These are phyloP conservation scores for Venturia aucupariae DNA, from an alignment of 2,329 filamentous ascomycete species.

Conservation along the genomic window DNA sequence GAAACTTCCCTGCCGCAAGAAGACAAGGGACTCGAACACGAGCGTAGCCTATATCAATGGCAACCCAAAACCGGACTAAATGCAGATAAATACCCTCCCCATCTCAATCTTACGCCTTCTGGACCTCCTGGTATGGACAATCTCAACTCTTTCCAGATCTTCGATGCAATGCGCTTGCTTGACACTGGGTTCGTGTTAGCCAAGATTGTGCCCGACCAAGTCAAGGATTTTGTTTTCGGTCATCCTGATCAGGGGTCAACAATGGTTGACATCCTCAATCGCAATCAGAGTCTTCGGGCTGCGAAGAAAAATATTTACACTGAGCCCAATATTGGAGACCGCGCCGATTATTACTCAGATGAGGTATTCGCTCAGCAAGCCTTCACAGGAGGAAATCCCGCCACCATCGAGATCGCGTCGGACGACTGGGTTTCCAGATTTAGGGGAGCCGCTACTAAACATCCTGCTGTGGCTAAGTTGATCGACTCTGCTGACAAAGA, in stretches of 20 bases:
- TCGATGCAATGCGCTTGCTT: slow-evolving; percentile 21
- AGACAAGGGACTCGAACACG: slow-evolving; percentile 15
- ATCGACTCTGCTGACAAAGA: slow-evolving; percentile 23
- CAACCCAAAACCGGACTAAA: slow-evolving; percentile 15
- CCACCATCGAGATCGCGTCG: slow-evolving; percentile 29
- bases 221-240: slow-evolving; percentile 16
- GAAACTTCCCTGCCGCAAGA: background rate
- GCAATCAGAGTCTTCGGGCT: slow-evolving; percentile 16
- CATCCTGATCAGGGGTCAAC: slow-evolving; percentile 1
- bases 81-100: slow-evolving; percentile 23
- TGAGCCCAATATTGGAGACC: slow-evolving; percentile 23
- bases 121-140: slow-evolving; percentile 16
- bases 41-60: slow-evolving; percentile 18
- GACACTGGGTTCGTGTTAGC: slow-evolving; percentile 21
- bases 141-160: slow-evolving; percentile 20
- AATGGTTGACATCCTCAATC: slow-evolving; percentile 13
- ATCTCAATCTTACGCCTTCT: slow-evolving; percentile 21
- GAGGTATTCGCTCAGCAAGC: slow-evolving; percentile 37
- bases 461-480: slow-evolving; percentile 24
- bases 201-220: slow-evolving; percentile 18
- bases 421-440: slow-evolving; percentile 29
- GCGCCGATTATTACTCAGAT: slow-evolving; percentile 36
- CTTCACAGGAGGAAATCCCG: slow-evolving; percentile 37
- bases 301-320: slow-evolving; percentile 23
- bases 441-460: slow-evolving; percentile 26